Evolutionary conservation across 176 grass and related monocot genomes (phyloP).

Genomic region (Pontederia paniculata): DNA sequence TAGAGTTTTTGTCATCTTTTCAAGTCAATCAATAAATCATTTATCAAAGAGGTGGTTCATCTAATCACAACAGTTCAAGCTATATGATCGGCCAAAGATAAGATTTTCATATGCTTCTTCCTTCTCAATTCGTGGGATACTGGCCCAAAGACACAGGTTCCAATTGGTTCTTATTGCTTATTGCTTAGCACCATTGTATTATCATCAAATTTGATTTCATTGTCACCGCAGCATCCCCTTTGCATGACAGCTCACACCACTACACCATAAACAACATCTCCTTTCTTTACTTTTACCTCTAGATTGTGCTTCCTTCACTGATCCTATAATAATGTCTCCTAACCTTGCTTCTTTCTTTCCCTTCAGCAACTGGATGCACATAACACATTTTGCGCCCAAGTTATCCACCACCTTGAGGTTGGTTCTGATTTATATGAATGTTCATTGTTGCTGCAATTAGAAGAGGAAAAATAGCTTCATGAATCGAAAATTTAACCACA

Average conservation of each 20-base stretch:
- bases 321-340: conserved; percentile 73
- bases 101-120: conserved; percentile 95
- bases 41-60: neutral
- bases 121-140: conserved; percentile 79
- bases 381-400: conserved; percentile 84
- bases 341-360: conserved; percentile 69
- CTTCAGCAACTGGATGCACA: conserved; percentile 82
- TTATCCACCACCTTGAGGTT: conserved; percentile 96
- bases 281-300: conserved; percentile 85
- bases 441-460: conserved; percentile 75
- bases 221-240: conserved; percentile 52
- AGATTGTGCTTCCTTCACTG: conserved; percentile 89
- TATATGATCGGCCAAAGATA: conserved; percentile 77
- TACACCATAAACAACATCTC: conserved; percentile 93
- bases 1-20: too few species aligned
- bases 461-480: neutral
- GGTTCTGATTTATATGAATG: conserved; percentile 97
- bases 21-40: neutral
- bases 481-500: neutral
- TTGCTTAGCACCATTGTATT: conserved; percentile 75
- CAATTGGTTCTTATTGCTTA: conserved; percentile 88
- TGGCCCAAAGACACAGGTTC: conserved; percentile 66
- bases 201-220: conserved; percentile 80
- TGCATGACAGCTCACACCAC: conserved; percentile 94
- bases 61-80: too few species aligned